Conservation (phyloP, 73 alveolate genomes). For the Diophrys sp. region DNA sequence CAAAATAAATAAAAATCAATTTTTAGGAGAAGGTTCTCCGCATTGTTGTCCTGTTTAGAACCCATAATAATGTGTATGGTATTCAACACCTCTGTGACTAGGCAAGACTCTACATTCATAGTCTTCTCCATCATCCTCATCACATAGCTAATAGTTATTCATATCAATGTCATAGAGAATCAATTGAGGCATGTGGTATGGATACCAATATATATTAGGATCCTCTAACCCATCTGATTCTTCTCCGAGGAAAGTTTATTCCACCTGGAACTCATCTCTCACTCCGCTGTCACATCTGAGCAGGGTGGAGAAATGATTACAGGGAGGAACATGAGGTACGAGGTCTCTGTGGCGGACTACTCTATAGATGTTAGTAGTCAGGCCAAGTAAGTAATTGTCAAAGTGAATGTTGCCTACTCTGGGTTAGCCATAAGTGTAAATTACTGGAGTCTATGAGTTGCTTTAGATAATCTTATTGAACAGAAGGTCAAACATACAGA, state of each 20-base stretch:
- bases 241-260: too few species aligned
- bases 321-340: slow-evolving; percentile 39
- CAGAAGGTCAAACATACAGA: slow-evolving; percentile 10
- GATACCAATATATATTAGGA: not conserved
- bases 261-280: not conserved
- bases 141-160: not conserved
- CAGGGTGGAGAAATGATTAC: not conserved
- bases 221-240: too few species aligned
- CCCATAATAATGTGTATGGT: slow-evolving; percentile 16
- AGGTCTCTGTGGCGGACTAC: slow-evolving; percentile 7
- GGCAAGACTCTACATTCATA: not conserved
- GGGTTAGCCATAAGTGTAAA: slow-evolving; percentile 27
- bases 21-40: too few species aligned
- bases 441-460: not conserved
- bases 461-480: not conserved
- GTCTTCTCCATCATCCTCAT: slow-evolving; percentile 12
- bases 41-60: not conserved
- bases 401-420: slow-evolving; percentile 16
- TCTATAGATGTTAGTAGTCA: not conserved
- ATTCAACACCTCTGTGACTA: not conserved
- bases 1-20: too few species aligned
- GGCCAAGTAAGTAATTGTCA: not conserved
- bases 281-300: slow-evolving; percentile 1
- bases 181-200: slow-evolving; percentile 21
- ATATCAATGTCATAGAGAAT: slow-evolving; percentile 1